A percentile compares a stretch with the other conserved stretches of the same genome.
These are phyloP conservation scores for Tolypocladium ovalisporum DNA, from an alignment of 2,329 filamentous ascomycete genomes.

Conservation along the genomic window DNA sequence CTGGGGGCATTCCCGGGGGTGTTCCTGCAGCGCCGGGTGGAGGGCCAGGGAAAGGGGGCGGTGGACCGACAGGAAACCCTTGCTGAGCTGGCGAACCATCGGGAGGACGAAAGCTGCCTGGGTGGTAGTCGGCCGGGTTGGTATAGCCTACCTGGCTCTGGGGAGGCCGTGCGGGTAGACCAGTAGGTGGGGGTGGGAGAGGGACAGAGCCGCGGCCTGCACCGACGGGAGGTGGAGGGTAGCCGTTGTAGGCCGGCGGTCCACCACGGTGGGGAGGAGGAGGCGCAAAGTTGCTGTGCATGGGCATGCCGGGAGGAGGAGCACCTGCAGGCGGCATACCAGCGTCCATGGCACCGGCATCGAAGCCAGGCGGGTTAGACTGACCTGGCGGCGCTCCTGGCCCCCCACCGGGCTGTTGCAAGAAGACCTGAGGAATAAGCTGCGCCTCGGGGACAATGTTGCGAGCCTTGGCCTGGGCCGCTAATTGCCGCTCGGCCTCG, in stretches of 20 bases:
- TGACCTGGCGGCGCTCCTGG: constrained; percentile 3
- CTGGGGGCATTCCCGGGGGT: constrained; percentile 30
- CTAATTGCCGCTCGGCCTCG: constrained; percentile 82
- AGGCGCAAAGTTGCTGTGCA: constrained; percentile 26
- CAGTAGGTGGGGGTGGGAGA: constrained; percentile 37
- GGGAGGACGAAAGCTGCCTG: constrained; percentile 28
- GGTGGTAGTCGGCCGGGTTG: constrained; percentile 38
- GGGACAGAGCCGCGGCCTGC: constrained; percentile 19
- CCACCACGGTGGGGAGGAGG: constrained; percentile 16
- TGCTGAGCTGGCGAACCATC: constrained; percentile 26
- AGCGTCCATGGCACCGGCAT: constrained; percentile 18
- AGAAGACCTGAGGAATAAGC: constrained; percentile 63
- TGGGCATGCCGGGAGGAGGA: constrained; percentile 24
- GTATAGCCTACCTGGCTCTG: constrained; percentile 32
- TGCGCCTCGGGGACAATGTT: constrained; percentile 79
- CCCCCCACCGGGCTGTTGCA: constrained; percentile 23
- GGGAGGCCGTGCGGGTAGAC: constrained; percentile 38
- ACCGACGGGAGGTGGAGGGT: constrained; percentile 13
- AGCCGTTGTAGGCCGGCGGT: constrained; percentile 22
- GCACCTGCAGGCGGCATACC: constrained; percentile 7
- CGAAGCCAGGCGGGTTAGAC: constrained; percentile 20
- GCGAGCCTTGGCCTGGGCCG: constrained; percentile 85
- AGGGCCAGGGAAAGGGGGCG: constrained; percentile 28
- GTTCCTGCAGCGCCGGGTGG: constrained; percentile 20
- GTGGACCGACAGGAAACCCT: constrained; percentile 25